Evolutionary conservation across 1,284 basidiomycete genomes (phyloP).

Genomic region (Hymenochaete sp.): DNA sequence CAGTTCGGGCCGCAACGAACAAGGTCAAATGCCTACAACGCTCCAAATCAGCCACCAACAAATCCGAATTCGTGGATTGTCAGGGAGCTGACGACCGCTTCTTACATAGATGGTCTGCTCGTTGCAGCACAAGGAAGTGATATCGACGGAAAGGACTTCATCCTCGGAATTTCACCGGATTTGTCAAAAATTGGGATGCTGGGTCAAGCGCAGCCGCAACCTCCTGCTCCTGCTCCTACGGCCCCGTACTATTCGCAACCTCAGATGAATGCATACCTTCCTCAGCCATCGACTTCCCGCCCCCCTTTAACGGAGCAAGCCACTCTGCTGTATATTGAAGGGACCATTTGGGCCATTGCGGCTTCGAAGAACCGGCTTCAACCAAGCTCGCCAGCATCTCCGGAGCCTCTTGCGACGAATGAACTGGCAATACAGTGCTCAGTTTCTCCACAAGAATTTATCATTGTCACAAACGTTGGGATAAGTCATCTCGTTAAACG

Average conservation of each 20-base stretch:
- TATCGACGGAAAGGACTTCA: constrained; percentile 63
- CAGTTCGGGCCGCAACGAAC: constrained; percentile 38
- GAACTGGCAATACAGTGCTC: constrained; percentile 77
- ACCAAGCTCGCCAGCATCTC: constrained; percentile 27
- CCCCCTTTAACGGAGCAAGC: constrained; percentile 69
- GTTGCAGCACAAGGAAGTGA: constrained; percentile 65
- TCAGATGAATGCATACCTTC: constrained; percentile 26
- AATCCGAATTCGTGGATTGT: constrained; percentile 47
- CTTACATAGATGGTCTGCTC: constrained; percentile 54
- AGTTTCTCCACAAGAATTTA: constrained; percentile 66
- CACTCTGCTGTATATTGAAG: constrained; percentile 67
- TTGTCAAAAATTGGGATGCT: constrained; percentile 58
- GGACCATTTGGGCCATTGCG: constrained; percentile 77
- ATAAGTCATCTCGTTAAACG: constrained; percentile 78
- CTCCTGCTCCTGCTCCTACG: constrained; percentile 32
- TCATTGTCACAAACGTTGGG: constrained; percentile 81
- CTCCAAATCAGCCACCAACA: constrained; percentile 36
- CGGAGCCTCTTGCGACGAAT: constrained; percentile 51
- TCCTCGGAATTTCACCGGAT: constrained; percentile 72
- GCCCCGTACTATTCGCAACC: constrained; percentile 21
- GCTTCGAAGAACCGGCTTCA: constrained; percentile 34
- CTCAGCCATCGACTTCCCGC: constrained; percentile 30
- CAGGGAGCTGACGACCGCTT: constrained; percentile 44
- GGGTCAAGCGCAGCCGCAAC: constrained; percentile 43
- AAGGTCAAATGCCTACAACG: constrained; percentile 32